Base-by-base conservation (phyloP, 1,284 basidiomycete genomes). In the Trichosporon ovoides region DNA sequence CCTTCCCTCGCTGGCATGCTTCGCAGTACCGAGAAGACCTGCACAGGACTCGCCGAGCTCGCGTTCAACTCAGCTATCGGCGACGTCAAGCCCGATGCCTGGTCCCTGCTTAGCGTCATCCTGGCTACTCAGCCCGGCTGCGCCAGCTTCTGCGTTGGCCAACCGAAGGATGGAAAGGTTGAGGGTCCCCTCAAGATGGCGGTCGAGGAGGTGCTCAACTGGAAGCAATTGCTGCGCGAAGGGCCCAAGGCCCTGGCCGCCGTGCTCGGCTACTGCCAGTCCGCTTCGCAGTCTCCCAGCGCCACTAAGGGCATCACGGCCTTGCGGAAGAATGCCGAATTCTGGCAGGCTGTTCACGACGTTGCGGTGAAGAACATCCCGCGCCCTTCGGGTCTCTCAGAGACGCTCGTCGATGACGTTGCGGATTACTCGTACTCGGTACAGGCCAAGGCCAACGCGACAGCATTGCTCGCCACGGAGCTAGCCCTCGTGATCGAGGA, bases 51-150 rank as follows among this genome's bases (percentile, higher is more conserved):
- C 18, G 57, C 60, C 19, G 53, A 57, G 31, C 38, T 65, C 1
- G 59, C 66, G 9, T 55, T 62, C n/a, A 43, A 66, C 18, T 64
- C 66, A 3, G 59, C 53, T 6, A 57, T 52, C 7, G 67, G 62
- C 14, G 67, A 73, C 11, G 80, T 91, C 31, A 84, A 88, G 7
- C 84, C 84, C 43, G 83, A 86, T 0, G 83, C 89, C 1, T 96
- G 93, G 91, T 83, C 82, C 59, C 87, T 96, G 67, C 84, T 95
- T 24, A 81, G 87, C 0, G 81, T 89, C 13, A 86, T 91, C 3
- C 85, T 93, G 19, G 86, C 90, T 62, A 87, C 86, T 57, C 91
- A 95, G 69, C 91, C 93, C 1, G 91, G 92, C 0, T 81, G 96
- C 6, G 90, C 90, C 0, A 83, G 84, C 46, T 80, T 96, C 16